Conservation (phyloP, 176 grass and related monocot genomes). For the Elaeis guineensis region DNA sequence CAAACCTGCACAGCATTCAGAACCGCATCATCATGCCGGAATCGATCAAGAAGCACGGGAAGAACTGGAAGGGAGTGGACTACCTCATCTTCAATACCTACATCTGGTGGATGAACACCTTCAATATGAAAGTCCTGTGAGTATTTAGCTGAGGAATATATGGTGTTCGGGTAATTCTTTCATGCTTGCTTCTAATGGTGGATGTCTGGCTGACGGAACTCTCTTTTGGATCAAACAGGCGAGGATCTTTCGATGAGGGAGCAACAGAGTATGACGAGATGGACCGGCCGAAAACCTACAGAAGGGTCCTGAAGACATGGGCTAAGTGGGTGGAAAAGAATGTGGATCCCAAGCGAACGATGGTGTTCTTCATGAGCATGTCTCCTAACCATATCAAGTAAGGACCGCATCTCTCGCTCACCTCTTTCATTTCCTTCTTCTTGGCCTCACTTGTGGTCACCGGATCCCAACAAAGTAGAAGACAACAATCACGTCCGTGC, state of each 20-base stretch:
- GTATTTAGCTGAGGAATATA: slow-evolving; percentile 1
- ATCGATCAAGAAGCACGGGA: slow-evolving; percentile 71
- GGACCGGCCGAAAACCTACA: slow-evolving; percentile 69
- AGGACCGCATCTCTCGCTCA: background rate
- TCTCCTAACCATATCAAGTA: slow-evolving; percentile 95
- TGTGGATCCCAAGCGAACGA: slow-evolving; percentile 66
- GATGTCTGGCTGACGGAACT: background rate
- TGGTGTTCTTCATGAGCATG: slow-evolving; percentile 95
- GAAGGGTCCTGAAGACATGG: slow-evolving; percentile 80
- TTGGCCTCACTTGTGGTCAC: too few relatives aligned
- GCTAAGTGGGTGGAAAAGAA: slow-evolving; percentile 81
- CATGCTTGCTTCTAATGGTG: too few relatives aligned
- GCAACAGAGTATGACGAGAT: slow-evolving; percentile 67
- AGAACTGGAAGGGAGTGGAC: slow-evolving; percentile 75
- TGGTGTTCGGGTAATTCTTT: too few relatives aligned
- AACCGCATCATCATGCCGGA: slow-evolving; percentile 74
- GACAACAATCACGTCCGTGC: too few relatives aligned
- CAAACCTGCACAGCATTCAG: slow-evolving; percentile 80
- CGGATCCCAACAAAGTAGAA: too few relatives aligned
- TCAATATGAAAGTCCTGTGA: slow-evolving; percentile 89
- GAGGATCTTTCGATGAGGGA: slow-evolving; percentile 62
- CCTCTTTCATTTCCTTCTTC: slow-evolving; percentile 1
- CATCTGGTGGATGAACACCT: slow-evolving; percentile 95
- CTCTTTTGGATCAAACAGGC: slow-evolving; percentile 9
- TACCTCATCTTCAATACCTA: slow-evolving; percentile 99